Conservation (phyloP, 2,329 filamentous ascomycete genomes). For the Aspergillus sp. region DNA sequence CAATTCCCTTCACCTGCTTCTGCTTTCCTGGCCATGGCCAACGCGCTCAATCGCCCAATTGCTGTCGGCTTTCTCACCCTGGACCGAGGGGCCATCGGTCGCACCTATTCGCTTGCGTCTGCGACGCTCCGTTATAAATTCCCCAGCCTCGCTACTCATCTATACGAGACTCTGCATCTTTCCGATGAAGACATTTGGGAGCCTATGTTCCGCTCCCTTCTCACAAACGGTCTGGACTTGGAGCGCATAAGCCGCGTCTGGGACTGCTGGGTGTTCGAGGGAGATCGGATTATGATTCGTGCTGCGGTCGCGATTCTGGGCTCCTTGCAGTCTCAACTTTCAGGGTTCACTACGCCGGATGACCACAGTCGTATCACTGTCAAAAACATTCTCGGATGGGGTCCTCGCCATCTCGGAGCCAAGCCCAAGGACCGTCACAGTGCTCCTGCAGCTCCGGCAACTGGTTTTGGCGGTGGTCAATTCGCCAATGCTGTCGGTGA, state of each 20-base stretch:
- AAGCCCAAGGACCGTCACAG: conserved; percentile 32
- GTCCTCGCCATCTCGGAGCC: conserved; percentile 27
- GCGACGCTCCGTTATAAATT: conserved; percentile 56
- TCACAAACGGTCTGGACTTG: conserved; percentile 48
- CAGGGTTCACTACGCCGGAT: conserved; percentile 32
- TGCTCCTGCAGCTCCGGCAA: conserved; percentile 23
- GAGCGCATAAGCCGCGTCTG: conserved; percentile 54
- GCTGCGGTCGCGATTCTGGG: conserved; percentile 41
- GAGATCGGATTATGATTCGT: conserved; percentile 47
- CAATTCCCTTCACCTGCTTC: conserved; percentile 49
- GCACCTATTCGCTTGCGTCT: conserved; percentile 52
- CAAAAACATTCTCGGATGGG: conserved; percentile 32
- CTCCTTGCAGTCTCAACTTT: conserved; percentile 38
- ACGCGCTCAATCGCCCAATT: conserved; percentile 57
- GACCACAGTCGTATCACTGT: conserved; percentile 31
- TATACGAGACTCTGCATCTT: conserved; percentile 38
- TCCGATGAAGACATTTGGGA: conserved; percentile 45
- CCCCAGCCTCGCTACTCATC: conserved; percentile 50
- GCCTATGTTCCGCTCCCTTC: conserved; percentile 51
- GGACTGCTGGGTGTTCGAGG: conserved; percentile 60
- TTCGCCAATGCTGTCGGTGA: conserved; percentile 33
- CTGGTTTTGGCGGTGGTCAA: conserved; percentile 28
- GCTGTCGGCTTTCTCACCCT: conserved; percentile 58
- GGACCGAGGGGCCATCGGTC: conserved; percentile 52
- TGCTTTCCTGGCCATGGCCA: conserved; percentile 57